These are phyloP conservation scores for Chrysopogon serrulatus DNA, from an alignment of 176 grass and related monocot genomes.

Conservation along the genomic window DNA sequence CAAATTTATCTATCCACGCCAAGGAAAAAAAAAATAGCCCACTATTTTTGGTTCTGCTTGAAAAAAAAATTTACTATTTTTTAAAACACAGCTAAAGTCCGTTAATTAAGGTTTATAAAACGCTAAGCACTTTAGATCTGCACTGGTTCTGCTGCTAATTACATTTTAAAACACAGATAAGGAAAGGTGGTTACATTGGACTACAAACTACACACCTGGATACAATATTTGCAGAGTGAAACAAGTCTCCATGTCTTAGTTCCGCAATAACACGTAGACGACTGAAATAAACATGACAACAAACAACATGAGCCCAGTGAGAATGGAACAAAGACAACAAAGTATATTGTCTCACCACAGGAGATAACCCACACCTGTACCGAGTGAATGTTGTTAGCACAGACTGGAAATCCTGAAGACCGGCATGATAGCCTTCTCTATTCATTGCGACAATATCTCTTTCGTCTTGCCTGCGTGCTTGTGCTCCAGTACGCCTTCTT, in stretches of 20 bases:
- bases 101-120: no score
- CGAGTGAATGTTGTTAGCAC: slow-evolving; percentile 96
- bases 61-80: no score
- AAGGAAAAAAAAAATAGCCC: no score
- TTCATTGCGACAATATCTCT: slow-evolving; percentile 51
- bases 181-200: background rate
- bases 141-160: background rate
- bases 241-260: slow-evolving; percentile 96
- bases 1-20: background rate
- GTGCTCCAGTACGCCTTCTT: slow-evolving; percentile 65
- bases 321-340: background rate
- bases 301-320: slow-evolving; percentile 11
- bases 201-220: slow-evolving; percentile 67
- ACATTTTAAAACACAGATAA: background rate
- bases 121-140: no score
- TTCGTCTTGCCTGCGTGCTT: slow-evolving; percentile 61
- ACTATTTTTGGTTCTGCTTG: no score
- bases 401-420: slow-evolving; percentile 97
- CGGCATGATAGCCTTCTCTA: slow-evolving; percentile 89
- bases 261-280: slow-evolving; percentile 88
- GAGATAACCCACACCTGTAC: slow-evolving; percentile 71
- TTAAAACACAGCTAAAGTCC: no score
- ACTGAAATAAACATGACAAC: slow-evolving; percentile 41
- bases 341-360: background rate
- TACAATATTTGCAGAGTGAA: slow-evolving; percentile 98